Evolutionary conservation across 139 green algal species (phyloP), one percentile per base, ranked within the genome.

Genomic region (Coelastrella sp.): DNA sequence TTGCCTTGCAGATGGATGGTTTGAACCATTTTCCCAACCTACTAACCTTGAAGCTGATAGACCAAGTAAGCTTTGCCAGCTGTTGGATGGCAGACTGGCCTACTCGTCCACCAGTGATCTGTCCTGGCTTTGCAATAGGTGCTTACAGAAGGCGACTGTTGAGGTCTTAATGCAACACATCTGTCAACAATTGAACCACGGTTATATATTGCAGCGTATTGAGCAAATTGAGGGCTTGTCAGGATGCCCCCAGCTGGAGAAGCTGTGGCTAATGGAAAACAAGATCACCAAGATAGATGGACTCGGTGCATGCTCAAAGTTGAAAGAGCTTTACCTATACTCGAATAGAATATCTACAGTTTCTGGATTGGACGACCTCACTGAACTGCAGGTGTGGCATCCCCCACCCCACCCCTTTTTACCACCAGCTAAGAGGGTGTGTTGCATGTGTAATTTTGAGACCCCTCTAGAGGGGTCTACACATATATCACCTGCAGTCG

Each of bases 261-360:
- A 88, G 79, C 89, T 96, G 25, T 95, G 90, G 91, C 85, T 96
- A 21, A 81, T 88, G 37, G 92, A 96, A 82, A 93, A 93, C 71
- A 50, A 89, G 25, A 90, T 96, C 37, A 75, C 40, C 37, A 41
- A 30, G 27, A 94, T 96, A 35, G 37, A 87, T 25, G 91, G 90
- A 32, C 88, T 95, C n/a, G 69, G 83, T 30, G 15, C 30, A 0
- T 85, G 88, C 71, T 59, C n/a, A 45, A 71, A 90, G 6, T 86
- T 94, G 40, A 79, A 71, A 50, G 84, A 91, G 68, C 89, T 96
- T 69, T 95, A 92, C 85, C 82, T 96, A 25, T 94, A 94, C 84
- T 89, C 50, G 72, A 96, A 96, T 75, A 86, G 82, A 27, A 94
- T 96, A 41, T 72, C 64, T 3, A 37, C 72, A 2, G 92, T 96